A percentile compares a stretch with the other conserved stretches of the same genome.
Evolutionary conservation across 192 early-diverging fungal genomes (phyloP).

Genomic region (Pilaira anomala): DNA sequence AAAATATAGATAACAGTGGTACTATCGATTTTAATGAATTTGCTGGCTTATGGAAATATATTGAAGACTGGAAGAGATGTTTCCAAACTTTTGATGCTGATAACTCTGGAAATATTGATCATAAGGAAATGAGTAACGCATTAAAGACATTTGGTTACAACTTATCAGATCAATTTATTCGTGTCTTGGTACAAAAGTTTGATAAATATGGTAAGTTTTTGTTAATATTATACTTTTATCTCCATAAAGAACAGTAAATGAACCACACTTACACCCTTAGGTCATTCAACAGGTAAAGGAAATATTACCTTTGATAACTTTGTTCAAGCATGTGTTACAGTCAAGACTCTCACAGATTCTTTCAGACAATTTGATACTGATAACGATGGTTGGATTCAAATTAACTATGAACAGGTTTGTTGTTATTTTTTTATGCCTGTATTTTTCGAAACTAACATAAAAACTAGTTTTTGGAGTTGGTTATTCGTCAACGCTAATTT

Average conservation of each 20-base stretch:
- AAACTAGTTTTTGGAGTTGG: constrained; percentile 17
- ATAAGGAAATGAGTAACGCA: constrained; percentile 65
- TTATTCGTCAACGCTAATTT: constrained; percentile 12
- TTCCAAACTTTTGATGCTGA: constrained; percentile 77
- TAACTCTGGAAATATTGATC: constrained; percentile 72
- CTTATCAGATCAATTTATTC: constrained; percentile 65
- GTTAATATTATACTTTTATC: too few relatives aligned
- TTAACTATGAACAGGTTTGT: constrained; percentile 68
- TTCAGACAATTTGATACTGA: constrained; percentile 74
- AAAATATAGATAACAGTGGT: constrained; percentile 62
- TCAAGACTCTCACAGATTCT: constrained; percentile 72
- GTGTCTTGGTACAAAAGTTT: constrained; percentile 69
- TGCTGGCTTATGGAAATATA: constrained; percentile 74
- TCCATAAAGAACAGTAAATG: not conserved
- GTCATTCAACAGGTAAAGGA: constrained; percentile 50
- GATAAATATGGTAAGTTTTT: constrained; percentile 67
- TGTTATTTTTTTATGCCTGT: not conserved
- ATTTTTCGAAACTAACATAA: too few relatives aligned
- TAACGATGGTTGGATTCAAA: constrained; percentile 72
- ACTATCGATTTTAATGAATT: constrained; percentile 79
- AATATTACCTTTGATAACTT: constrained; percentile 84
- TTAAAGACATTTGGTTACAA: constrained; percentile 77
- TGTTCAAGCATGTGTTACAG: constrained; percentile 74
- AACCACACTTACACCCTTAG: not conserved
- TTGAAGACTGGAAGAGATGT: constrained; percentile 81